These are phyloP conservation scores for Pseudocercospora eumusae DNA, from an alignment of 2,329 filamentous ascomycete genomes.

Conservation along the genomic window DNA sequence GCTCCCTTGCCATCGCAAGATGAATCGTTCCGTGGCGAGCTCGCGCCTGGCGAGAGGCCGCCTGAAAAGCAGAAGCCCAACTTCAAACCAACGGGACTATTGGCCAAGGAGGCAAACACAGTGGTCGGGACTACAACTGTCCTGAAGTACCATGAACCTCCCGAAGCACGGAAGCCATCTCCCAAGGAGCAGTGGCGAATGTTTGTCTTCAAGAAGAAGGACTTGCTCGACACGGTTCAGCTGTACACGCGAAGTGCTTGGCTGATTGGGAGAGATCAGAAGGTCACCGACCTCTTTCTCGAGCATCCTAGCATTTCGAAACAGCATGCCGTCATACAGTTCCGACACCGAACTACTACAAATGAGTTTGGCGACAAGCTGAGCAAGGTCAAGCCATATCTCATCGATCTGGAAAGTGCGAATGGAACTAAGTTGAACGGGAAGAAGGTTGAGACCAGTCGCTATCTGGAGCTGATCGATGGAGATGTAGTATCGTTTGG, in stretches of 20 bases:
- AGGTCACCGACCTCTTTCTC: constrained; percentile 78
- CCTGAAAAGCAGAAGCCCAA: constrained; percentile 83
- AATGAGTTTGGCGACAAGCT: constrained; percentile 85
- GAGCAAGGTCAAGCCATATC: constrained; percentile 71
- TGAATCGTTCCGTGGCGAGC: constrained; percentile 44
- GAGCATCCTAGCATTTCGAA: constrained; percentile 93
- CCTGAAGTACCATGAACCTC: constrained; percentile 93
- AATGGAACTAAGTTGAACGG: constrained; percentile 87
- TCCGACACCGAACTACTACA: constrained; percentile 77
- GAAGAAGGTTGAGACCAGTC: constrained; percentile 68
- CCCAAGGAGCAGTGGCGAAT: constrained; percentile 79
- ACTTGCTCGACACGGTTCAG: constrained; percentile 79
- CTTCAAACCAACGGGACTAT: constrained; percentile 73
- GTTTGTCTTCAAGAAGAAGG: constrained; percentile 82
- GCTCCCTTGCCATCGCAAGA: constrained; percentile 51
- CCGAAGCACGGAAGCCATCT: constrained; percentile 86
- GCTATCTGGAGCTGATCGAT: constrained; percentile 83
- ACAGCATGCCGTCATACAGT: constrained; percentile 94
- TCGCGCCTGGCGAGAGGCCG: constrained; percentile 37
- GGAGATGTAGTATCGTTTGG: constrained; percentile 91
- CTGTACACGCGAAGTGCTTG: constrained; percentile 79
- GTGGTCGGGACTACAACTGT: constrained; percentile 74
- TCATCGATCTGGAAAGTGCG: constrained; percentile 90
- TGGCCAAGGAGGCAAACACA: constrained; percentile 86
- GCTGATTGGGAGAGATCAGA: constrained; percentile 78